Conservation (phyloP, 1,284 basidiomycete genomes). For the Tremellales sp. region DNA sequence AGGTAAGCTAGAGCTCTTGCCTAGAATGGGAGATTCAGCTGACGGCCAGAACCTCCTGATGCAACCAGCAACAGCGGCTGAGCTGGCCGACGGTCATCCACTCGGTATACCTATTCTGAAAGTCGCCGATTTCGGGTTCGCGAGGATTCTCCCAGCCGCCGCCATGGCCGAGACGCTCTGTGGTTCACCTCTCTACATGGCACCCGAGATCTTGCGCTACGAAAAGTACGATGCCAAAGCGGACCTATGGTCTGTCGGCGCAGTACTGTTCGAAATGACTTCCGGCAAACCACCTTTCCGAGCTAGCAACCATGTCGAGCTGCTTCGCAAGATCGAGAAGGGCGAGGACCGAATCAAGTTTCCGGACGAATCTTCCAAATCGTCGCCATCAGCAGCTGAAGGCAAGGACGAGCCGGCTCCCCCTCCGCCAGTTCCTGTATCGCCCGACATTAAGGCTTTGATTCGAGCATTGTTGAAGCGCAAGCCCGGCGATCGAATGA, state of each 20-base stretch:
- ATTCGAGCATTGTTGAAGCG: slow-evolving; percentile 79
- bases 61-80: slow-evolving; percentile 72
- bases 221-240: slow-evolving; percentile 98
- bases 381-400: no score
- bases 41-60: slow-evolving; percentile 73
- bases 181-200: slow-evolving; percentile 98
- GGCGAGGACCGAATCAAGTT: slow-evolving; percentile 74
- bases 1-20: slow-evolving; percentile 53
- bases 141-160: slow-evolving; percentile 81
- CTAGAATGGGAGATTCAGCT: background rate
- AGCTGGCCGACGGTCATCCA: slow-evolving; percentile 80
- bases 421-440: slow-evolving; percentile 54
- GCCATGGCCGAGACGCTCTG: slow-evolving; percentile 97
- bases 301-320: slow-evolving; percentile 92
- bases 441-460: slow-evolving; percentile 80
- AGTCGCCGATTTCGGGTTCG: slow-evolving; percentile 97
- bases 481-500: slow-evolving; percentile 76
- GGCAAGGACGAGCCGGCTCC: slow-evolving; percentile 16
- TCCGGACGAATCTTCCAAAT: slow-evolving; percentile 68
- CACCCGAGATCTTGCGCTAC: slow-evolving; percentile 93
- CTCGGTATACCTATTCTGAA: slow-evolving; percentile 90
- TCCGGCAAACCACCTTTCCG: slow-evolving; percentile 91
- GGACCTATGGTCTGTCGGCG: slow-evolving; percentile 96
- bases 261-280: slow-evolving; percentile 93
- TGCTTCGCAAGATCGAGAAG: slow-evolving; percentile 87